Base-by-base conservation (phyloP, 2,329 filamentous ascomycete genomes). In the Neophaeococcomyces mojaviensis region DNA sequence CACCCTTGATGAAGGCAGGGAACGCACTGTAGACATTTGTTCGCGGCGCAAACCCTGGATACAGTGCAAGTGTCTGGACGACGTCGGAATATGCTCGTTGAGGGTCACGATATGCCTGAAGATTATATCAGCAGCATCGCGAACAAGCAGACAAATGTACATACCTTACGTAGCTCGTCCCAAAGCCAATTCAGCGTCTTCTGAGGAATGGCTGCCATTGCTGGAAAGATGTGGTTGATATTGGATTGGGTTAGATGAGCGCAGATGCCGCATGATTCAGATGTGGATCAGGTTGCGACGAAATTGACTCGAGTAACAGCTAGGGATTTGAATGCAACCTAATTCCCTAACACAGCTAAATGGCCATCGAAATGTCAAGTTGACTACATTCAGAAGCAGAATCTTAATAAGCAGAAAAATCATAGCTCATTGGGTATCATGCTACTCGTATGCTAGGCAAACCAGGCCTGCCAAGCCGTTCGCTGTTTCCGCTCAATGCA, bases 131-230 rank as follows among this genome's bases (percentile, higher is more conserved):
- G 19, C 13, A 15, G 4, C 4, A 30, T n/a, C 24, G 12, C 24
- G 20, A n/a, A 40, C n/a, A 6, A 20, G 32, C 5, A 31, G 8
- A 19, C 16, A 15, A 22, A 8, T 9, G 34, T 30, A 47, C 55
- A 35, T 69, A 88, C 85, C 59, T 81, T 86, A 34, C 84, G 86
- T 48, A 97, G 70, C 46, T 95, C 83, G 68, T 86, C 92, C 69
- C 94, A 95, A 4, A 97, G 81, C 90, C 90, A 97, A 69, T 88
- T 89, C 60, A 97, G 75, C 50, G 94, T 84, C 69, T 88, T 86
- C 67, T 94, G 88, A 59, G 87, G 84, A 62, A 95, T 86, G 58
- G 82, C 79, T 50, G 74, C 68, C 74, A 77, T 77, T 48, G 15
- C 26, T 24, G 8, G 32, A 18, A n/a, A 26, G 12, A 12, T 9